phyloP scores from a whole-genome alignment of 2,329 filamentous ascomycete genomes.

The Juglanconis oblonga region DNA sequence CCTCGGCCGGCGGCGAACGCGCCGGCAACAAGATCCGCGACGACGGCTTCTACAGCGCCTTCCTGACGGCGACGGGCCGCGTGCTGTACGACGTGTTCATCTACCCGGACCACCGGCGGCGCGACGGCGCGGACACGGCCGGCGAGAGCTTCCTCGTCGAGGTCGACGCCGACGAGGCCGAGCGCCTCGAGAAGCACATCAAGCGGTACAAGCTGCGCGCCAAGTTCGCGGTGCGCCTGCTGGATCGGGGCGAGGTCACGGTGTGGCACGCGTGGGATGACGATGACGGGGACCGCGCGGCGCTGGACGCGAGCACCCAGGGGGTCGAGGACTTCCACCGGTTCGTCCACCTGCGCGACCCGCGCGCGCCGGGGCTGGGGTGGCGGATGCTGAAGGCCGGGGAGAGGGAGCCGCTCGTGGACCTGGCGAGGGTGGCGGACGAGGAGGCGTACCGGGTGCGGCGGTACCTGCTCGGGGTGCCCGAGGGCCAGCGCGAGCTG shows the following conservation, averaged over 20 bases:
- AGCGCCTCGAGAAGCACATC: conserved; percentile 66
- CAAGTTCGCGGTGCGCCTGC: conserved; percentile 67
- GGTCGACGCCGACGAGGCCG: conserved; percentile 67
- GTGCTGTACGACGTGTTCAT: conserved; percentile 89
- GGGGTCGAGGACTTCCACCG: conserved; percentile 1
- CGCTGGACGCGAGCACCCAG: conserved; percentile 24
- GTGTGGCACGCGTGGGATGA: conserved; percentile 77
- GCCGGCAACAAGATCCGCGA: conserved; percentile 23
- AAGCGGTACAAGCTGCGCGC: conserved; percentile 82
- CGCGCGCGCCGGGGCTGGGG: conserved; percentile 43
- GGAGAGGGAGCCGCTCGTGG: conserved; percentile 32
- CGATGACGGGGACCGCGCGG: conserved; percentile 26
- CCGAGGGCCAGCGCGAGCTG: conserved; percentile 84
- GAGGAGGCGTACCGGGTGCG: conserved; percentile 68
- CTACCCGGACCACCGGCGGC: conserved; percentile 56
- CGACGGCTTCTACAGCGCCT: conserved; percentile 72
- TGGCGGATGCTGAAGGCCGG: conserved; percentile 29
- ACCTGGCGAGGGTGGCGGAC: conserved; percentile 34
- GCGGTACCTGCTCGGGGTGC: conserved; percentile 74
- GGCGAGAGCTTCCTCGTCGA: conserved; percentile 70
- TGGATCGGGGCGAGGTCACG: conserved; percentile 62
- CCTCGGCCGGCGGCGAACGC: conserved; percentile 18
- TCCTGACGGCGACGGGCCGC: conserved; percentile 81
- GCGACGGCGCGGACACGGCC: conserved; percentile 21
- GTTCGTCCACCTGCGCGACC: conserved; percentile 28